Base-by-base conservation (phyloP, 257 asterid species). In the Fraxinus cuspidata region DNA sequence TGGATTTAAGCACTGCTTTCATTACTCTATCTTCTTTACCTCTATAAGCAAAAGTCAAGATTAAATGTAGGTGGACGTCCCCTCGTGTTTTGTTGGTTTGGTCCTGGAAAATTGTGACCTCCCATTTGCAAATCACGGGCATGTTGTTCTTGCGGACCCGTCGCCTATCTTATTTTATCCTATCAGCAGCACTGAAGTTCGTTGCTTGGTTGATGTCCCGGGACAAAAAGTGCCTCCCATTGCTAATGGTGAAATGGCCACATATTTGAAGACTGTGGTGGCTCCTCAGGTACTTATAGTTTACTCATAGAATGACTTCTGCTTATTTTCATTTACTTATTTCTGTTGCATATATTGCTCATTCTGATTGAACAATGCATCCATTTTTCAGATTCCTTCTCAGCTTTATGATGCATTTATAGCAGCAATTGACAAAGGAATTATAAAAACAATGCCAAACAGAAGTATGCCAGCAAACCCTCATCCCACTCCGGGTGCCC, bases 381-480 rank as follows among this genome's bases (percentile, higher is more conserved):
- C 16, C 15, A 1, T 37, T 6, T 21, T 66, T 67, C 81, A 83
- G 86, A 28, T 85, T 49, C 88, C 88, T 72, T 37, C 76, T 34
- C 79, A 82, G 80, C 72, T 85, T 28, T 77, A 70, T 27, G 70
- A 64, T 44, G 58, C 84, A 3, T 82, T 85, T 37, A 23, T 85
- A 79, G 79, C 84, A 47, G 80, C 88, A 29, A 38, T 82, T 32
- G 84, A 85, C 23, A 79, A 74, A 53, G 86, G 84, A 37, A 74
- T 79, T 65, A 82, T 82, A 32, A 79, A 78, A 78, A 85, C 85
- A 63, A 85, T 82, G 88, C 88, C 82, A 2, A 85, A 78, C 70
- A 79, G 84, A 42, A 82, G 80, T 80, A 85, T 85, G 88, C 86
- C 88, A 10, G 88, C 88, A 72, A 76, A 69, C 32, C 88, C 86